Evolutionary conservation across 2,329 filamentous ascomycete genomes (phyloP), one percentile per base, ranked within the genome.

Genomic region (Trichoderma arundinaceum): DNA sequence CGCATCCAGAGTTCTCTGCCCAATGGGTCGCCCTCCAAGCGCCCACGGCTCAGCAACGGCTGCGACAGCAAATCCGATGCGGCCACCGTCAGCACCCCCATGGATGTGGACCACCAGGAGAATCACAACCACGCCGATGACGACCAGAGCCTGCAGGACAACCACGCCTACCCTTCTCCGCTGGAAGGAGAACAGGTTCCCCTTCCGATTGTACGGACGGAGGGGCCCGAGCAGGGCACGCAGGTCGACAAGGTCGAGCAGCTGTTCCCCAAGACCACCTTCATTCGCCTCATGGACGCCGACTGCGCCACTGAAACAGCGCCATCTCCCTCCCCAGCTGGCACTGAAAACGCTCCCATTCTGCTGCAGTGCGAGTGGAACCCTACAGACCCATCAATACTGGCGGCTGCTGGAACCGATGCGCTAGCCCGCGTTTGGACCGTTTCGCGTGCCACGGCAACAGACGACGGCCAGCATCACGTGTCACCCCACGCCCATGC

Each of bases 391-490:
- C 84, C 87, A 76, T 86, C 83, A 67, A 80, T 88, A 78, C 82
- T 90, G 82, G 87, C 86, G 77, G 86, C 86, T 82, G 86, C 85
- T 80, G 87, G 87, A 73, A 89, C 86, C 76, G 87, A 89, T 81
- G 86, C 87, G 78, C 86, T 89, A 86, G 87, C 87, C 81, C 86
- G 87, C 70, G 82, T 89, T 79, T 89, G 87, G 87, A 88, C 84
- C 68, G 77, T 89, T 71, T 83, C 84, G 76, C 84, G 83, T 82
- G 80, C 80, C 74, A 77, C 81, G 72, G 78, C 79, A 71, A 73
- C 80, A 67, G 78, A 78, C 59, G 72, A 75, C 49, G 74, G 74
- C 60, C 72, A 74, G 63, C 79, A 82, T 77, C 77, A 78, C 77
- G 79, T 79, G 76, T 75, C 77, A 67, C 75, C 73, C 44, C 69